phyloP scores from a whole-genome alignment of 2,329 filamentous ascomycete species.

The Magnaporthiopsis poae region DNA sequence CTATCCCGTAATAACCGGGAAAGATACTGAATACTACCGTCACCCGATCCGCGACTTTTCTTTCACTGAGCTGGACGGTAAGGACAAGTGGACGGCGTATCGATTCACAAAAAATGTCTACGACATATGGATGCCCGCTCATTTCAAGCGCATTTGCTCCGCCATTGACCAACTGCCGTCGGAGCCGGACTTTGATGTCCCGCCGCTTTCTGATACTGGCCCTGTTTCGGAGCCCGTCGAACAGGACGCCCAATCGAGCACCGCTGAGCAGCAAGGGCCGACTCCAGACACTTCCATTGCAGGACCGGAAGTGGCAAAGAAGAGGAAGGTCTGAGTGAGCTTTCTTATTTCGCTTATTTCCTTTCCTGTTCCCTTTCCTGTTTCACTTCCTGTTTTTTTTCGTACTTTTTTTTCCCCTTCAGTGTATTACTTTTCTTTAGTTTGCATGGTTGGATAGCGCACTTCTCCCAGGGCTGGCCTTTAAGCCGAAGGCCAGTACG shows the following conservation, averaged over 20 bases:
- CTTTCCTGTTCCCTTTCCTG: too few species aligned
- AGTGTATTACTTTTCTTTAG: too few species aligned
- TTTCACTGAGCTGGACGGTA: conserved; percentile 23
- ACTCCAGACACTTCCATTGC: too few species aligned
- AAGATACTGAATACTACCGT: conserved; percentile 24
- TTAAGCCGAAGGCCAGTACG: too few species aligned
- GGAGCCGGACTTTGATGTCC: conserved; percentile 6
- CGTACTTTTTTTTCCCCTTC: too few species aligned
- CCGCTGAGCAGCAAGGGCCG: too few species aligned
- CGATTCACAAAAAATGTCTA: conserved; percentile 28
- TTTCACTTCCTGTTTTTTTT: too few species aligned
- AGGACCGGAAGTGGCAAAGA: too few species aligned
- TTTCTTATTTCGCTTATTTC: too few species aligned
- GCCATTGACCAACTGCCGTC: conserved; percentile 23
- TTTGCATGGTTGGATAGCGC: too few species aligned
- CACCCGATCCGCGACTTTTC: conserved; percentile 25
- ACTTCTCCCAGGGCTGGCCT: too few species aligned
- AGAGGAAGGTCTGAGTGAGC: too few species aligned
- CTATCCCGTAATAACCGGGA: conserved; percentile 26
- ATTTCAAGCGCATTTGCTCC: conserved; percentile 27
- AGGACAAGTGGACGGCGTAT: conserved; percentile 27
- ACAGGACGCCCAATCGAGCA: background rate
- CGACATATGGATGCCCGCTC: conserved; percentile 24
- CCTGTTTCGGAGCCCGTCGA: conserved; percentile 7
- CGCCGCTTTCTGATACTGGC: conserved; percentile 3